Conservation (phyloP, 495 filamentous ascomycete species). For the Aspergillus taichungensis region DNA sequence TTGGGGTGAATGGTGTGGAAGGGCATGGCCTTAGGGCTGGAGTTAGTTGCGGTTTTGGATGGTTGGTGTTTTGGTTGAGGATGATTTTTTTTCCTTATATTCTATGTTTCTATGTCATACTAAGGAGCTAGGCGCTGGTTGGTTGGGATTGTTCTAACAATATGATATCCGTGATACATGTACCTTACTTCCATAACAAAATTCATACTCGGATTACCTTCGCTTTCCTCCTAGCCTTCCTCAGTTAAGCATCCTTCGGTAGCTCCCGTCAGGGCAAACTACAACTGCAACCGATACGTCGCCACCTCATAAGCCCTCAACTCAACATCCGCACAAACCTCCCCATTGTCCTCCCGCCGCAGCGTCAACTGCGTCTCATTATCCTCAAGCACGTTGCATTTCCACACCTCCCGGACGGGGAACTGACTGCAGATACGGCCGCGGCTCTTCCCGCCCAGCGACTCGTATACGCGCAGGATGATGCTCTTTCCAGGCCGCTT, state of each 20-base stretch:
- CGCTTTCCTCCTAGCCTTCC: too few species aligned
- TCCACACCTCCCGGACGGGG: constrained; percentile 65
- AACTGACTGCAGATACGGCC: constrained; percentile 57
- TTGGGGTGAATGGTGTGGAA: too few species aligned
- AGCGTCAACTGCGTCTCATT: constrained; percentile 46
- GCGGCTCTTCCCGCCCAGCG: constrained; percentile 71
- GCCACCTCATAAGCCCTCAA: constrained; percentile 85
- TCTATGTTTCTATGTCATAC: too few species aligned
- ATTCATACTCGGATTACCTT: too few species aligned
- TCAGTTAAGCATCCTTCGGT: neutral
- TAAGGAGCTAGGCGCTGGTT: too few species aligned
- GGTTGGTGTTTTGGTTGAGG: too few species aligned
- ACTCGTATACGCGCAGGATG: constrained; percentile 80
- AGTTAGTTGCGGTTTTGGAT: too few species aligned
- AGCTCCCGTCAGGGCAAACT: neutral
- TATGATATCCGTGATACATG: too few species aligned
- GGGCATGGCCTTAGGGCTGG: too few species aligned
- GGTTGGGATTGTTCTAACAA: too few species aligned
- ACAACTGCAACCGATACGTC: constrained; percentile 71
- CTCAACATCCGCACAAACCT: constrained; percentile 48
- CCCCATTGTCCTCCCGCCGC: constrained; percentile 33
- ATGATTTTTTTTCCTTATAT: too few species aligned
- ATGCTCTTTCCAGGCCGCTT: constrained; percentile 65
- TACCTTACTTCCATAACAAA: too few species aligned
- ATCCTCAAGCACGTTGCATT: constrained; percentile 64